Evolutionary conservation across 352 stramenopile species (phyloP).

Genomic region (Phytopythium chamaehyphon): DNA sequence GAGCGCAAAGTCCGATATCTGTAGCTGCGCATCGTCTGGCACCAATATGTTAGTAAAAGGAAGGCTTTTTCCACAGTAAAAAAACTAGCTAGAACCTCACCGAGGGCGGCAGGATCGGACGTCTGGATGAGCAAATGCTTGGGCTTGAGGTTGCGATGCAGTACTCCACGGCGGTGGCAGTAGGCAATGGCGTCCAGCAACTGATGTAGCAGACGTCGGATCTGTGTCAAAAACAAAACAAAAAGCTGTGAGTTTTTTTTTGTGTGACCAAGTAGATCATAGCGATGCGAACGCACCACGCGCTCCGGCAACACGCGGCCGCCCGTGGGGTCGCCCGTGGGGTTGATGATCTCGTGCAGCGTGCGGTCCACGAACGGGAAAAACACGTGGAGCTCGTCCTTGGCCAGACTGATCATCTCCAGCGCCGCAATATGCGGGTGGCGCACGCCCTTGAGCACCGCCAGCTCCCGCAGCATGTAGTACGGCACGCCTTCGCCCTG

Average conservation of each 20-base stretch:
- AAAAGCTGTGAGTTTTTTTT: slow-evolving; percentile 3
- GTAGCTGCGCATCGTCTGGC: slow-evolving; percentile 58
- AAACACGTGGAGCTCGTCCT: slow-evolving; percentile 88
- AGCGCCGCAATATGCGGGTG: slow-evolving; percentile 88
- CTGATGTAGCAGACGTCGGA: slow-evolving; percentile 79
- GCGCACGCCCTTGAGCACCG: slow-evolving; percentile 83
- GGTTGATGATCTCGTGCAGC: slow-evolving; percentile 89
- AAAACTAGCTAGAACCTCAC: slow-evolving; percentile 18
- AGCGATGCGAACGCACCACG: slow-evolving; percentile 38
- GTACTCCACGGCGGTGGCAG: slow-evolving; percentile 81
- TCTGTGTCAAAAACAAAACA: slow-evolving; percentile 28
- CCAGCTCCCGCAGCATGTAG: slow-evolving; percentile 90
- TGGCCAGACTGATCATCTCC: slow-evolving; percentile 83
- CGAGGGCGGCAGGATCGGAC: slow-evolving; percentile 47
- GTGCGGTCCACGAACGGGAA: slow-evolving; percentile 91
- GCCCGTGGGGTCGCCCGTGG: slow-evolving; percentile 75
- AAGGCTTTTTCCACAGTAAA: background rate
- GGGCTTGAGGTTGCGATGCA: slow-evolving; percentile 89
- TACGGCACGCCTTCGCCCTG: slow-evolving; percentile 90
- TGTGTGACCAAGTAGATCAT: slow-evolving; percentile 3
- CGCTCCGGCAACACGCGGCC: slow-evolving; percentile 67
- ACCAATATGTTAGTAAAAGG: background rate
- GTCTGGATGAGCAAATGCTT: slow-evolving; percentile 89
- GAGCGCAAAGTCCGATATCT: slow-evolving; percentile 88
- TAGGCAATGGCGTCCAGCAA: slow-evolving; percentile 86